Evolutionary conservation across 2,329 filamentous ascomycete genomes (phyloP), one percentile per base, ranked within the genome.

Genomic region (Dothidotthia symphoricarpi): DNA sequence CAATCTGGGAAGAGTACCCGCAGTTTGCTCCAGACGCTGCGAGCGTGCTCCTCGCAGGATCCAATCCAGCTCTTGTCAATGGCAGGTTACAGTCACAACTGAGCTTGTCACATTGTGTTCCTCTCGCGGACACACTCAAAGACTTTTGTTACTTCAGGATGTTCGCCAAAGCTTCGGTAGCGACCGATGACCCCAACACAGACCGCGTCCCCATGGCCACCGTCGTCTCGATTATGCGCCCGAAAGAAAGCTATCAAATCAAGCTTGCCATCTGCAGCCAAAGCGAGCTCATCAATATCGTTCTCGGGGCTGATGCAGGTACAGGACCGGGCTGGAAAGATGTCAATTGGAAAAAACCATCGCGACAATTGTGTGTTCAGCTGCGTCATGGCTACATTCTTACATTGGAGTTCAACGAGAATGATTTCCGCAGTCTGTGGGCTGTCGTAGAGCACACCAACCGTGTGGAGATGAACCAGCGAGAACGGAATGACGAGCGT

Each of bases 391-490:
- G 86, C 1, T 91, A 93, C 57, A 71, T 83, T 41, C 69, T 95
- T 28, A 78, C 78, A 14, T 70, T 93, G 13, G 81, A 85, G 47
- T 82, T 89, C 59, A 75, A 75, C 11, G 85, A 89, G 53, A 72
- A 78, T n/a, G 88, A 95, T 59, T 95, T 86, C 69, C 80, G 83
- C 45, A 82, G 79, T 46, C 68, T 95, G 9, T 90, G 84, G 80
- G 85, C 81, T 53, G 88, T 94, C 66, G 88, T 89, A 49, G 88
- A 95, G 43, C 91, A 94, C 61, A 87, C 85, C 16, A 78, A 77
- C 49, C 88, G 86, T 55, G 80, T 91, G 2, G 84, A 89, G 57
- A 75, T 76, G 16, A 86, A 81, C 34, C 73, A 95, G 28, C 80
- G 81, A 24, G 80, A 82, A 6, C 77, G 81, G 27, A 73, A 75